phyloP scores from a whole-genome alignment of 139 green algal genomes.

The Chlamydomonas schloesseri region DNA sequence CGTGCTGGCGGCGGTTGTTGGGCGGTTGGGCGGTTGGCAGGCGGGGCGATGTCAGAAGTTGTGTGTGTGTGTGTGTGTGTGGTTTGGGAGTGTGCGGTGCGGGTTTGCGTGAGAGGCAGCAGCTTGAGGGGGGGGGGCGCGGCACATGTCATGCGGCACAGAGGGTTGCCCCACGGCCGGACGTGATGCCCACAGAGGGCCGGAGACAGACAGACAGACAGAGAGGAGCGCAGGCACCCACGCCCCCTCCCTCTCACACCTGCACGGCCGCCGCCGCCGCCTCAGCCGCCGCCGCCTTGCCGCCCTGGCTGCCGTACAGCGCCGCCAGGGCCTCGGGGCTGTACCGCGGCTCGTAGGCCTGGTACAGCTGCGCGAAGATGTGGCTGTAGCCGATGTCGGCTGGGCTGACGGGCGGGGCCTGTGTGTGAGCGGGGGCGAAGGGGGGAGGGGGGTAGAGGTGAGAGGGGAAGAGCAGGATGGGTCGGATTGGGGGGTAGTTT shows the following conservation, averaged over 20 bases:
- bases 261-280: constrained; percentile 1
- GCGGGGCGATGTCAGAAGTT: too few species aligned
- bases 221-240: not conserved
- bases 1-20: constrained; percentile 7
- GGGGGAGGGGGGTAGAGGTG: not conserved
- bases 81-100: too few species aligned
- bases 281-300: not conserved
- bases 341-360: constrained; percentile 70
- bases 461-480: too few species aligned
- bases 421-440: not conserved
- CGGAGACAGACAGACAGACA: not conserved
- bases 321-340: constrained; percentile 16
- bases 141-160: too few species aligned
- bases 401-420: not conserved
- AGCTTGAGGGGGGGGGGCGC: too few species aligned
- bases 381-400: constrained; percentile 21
- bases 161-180: too few species aligned
- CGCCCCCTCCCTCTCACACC: not conserved
- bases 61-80: too few species aligned
- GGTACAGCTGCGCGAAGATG: constrained; percentile 84
- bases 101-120: too few species aligned
- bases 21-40: too few species aligned
- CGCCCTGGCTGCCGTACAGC: not conserved
- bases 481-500: too few species aligned
- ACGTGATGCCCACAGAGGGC: too few species aligned